Conservation (phyloP, 345 rosid genomes). For the Linum lewisii region DNA sequence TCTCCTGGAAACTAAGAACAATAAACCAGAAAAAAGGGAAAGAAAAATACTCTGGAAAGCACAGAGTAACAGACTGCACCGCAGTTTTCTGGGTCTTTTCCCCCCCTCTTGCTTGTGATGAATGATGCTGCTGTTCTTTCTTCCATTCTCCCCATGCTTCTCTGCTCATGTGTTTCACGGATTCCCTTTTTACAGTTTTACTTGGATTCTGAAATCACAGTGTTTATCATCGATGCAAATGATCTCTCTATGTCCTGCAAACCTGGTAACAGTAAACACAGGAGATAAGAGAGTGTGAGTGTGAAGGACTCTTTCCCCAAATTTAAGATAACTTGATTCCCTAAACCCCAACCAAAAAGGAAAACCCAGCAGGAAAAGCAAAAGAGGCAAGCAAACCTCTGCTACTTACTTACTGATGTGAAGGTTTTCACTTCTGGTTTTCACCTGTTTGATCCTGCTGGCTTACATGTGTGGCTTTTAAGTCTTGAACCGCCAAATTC, state of each 20-base stretch:
- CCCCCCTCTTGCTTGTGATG: no score
- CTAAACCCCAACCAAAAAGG: constrained; percentile 4
- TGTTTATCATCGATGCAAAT: no score
- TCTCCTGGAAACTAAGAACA: no score
- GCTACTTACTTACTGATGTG: constrained; percentile 19
- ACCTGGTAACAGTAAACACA: background rate
- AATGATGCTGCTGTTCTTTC: no score
- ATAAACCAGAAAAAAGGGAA: no score
- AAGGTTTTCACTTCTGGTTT: constrained; percentile 25
- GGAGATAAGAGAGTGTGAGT: background rate
- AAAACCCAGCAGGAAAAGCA: background rate
- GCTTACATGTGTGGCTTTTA: constrained; percentile 2
- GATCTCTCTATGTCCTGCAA: background rate
- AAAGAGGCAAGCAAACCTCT: constrained; percentile 2
- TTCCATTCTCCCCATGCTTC: no score
- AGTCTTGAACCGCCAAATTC: background rate
- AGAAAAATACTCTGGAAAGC: no score
- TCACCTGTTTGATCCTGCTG: background rate
- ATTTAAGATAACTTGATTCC: constrained; percentile 1
- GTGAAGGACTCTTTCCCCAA: constrained; percentile 12
- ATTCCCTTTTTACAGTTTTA: no score
- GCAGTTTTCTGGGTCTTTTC: no score
- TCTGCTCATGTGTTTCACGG: no score
- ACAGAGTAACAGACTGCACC: no score
- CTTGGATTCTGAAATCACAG: no score